Conservation (phyloP, 2,329 filamentous ascomycete species). For the Neospermospora avenae region DNA sequence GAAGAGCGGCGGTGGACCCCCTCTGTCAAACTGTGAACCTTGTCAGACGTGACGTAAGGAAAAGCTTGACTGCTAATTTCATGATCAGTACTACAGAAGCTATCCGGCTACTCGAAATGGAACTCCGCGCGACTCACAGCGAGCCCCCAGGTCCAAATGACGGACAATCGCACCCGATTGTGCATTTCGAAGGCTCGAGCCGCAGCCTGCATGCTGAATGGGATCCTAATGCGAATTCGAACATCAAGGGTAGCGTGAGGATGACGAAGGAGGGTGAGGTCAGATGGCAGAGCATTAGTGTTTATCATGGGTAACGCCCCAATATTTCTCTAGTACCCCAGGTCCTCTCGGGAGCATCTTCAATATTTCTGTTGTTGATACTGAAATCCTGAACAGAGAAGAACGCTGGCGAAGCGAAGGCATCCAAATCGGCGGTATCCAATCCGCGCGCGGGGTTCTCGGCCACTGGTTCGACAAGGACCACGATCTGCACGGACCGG, state of each 20-base stretch:
- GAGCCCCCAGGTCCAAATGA: conserved; percentile 56
- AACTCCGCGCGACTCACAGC: conserved; percentile 58
- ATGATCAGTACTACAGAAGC: conserved; percentile 53
- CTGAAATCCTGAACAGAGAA: conserved; percentile 43
- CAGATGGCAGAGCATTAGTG: conserved; percentile 67
- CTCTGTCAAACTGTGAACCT: too few relatives aligned
- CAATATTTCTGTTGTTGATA: conserved; percentile 22
- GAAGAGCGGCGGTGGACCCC: too few relatives aligned
- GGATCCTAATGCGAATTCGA: conserved; percentile 67
- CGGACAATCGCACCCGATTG: conserved; percentile 57
- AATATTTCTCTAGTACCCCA: too few relatives aligned
- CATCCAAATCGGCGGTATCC: conserved; percentile 67
- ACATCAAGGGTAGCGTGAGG: conserved; percentile 61
- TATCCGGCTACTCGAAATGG: conserved; percentile 67
- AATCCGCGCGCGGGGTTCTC: conserved; percentile 63
- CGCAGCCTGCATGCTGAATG: conserved; percentile 59
- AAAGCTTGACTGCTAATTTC: too few relatives aligned
- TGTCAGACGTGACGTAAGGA: too few relatives aligned
- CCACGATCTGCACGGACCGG: conserved; percentile 65
- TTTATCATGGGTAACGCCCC: conserved; percentile 53
- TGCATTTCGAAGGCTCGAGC: conserved; percentile 63
- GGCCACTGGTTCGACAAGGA: conserved; percentile 79
- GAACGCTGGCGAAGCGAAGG: conserved; percentile 76
- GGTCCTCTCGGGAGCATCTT: neutral
- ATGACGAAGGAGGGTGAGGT: conserved; percentile 69